Conservation (phyloP, 257 asterid genomes). For the Thymus quinquecostatus region DNA sequence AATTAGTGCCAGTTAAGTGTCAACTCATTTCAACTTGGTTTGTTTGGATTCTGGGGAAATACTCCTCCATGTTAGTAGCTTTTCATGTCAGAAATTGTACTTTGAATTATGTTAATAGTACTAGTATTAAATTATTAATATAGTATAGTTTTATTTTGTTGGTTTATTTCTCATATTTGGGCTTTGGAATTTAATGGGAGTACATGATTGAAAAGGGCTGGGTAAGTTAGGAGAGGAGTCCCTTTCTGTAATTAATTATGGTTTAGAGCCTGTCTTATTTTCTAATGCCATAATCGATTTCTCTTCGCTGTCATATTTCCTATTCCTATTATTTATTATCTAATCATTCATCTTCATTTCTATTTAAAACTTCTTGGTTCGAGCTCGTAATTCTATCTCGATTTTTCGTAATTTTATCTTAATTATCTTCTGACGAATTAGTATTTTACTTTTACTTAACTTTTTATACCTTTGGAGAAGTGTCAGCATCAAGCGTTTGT, state of each 20-base stretch:
- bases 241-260: slow-evolving; percentile 12
- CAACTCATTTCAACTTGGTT: slow-evolving; percentile 18
- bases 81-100: slow-evolving; percentile 20
- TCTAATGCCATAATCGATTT: not conserved
- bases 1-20: slow-evolving; percentile 25
- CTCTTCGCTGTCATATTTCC: slow-evolving; percentile 28
- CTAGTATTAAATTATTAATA: not conserved
- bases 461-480: too few species aligned
- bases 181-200: not conserved
- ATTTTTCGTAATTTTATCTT: too few species aligned
- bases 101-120: not conserved
- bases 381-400: not conserved
- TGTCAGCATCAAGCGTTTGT: too few species aligned
- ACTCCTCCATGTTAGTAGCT: not conserved
- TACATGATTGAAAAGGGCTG: not conserved
- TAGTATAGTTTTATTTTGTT: not conserved
- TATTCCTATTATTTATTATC: slow-evolving; percentile 6
- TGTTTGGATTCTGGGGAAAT: slow-evolving; percentile 12
- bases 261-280: not conserved
- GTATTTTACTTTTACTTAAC: too few species aligned
- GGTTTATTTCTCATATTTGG: not conserved
- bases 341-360: not conserved
- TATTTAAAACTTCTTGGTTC: not conserved
- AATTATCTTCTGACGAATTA: too few species aligned
- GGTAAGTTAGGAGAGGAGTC: slow-evolving; percentile 33